Percentiles rank a stretch among this genome's conserved stretches.
Conservation (phyloP, 768 basidiomycete genomes). For the Boletellus sp. region DNA sequence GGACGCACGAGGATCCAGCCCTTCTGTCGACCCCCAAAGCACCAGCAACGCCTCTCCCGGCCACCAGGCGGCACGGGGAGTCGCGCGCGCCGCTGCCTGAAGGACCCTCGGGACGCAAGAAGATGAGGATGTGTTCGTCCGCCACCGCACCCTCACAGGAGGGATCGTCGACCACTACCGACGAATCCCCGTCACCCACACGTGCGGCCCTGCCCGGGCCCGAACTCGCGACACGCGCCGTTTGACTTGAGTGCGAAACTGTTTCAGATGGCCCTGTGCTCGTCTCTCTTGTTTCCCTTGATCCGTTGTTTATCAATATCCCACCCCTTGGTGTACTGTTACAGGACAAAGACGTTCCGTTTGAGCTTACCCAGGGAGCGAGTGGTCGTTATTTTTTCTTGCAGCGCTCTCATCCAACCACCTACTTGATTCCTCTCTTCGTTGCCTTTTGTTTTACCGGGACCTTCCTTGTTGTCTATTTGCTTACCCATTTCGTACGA, state of each 20-base stretch:
- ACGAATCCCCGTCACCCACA: neutral
- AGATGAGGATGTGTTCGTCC: neutral
- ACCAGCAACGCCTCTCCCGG: no score
- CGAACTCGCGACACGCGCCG: no score
- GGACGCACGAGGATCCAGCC: neutral
- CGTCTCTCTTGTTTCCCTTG: neutral
- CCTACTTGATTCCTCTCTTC: neutral
- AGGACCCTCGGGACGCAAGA: slow-evolving; percentile 14
- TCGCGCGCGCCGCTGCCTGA: neutral
- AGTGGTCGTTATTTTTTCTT: slow-evolving; percentile 4
- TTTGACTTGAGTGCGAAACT: no score
- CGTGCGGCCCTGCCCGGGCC: neutral
- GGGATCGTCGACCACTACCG: neutral
- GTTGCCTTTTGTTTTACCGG: neutral
- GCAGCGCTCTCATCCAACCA: neutral
- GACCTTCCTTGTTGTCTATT: neutral
- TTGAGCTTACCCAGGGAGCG: neutral
- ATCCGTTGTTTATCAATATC: neutral
- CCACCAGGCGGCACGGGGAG: neutral
- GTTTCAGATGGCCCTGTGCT: no score
- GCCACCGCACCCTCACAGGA: neutral
- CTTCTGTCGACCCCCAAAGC: neutral
- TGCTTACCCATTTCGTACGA: neutral
- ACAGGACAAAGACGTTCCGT: neutral
- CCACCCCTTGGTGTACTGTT: no score